A percentile compares a stretch with the other conserved stretches of the same genome.
phyloP scores from a whole-genome alignment of 2,329 filamentous ascomycete genomes.

The Exophiala calicioides region DNA sequence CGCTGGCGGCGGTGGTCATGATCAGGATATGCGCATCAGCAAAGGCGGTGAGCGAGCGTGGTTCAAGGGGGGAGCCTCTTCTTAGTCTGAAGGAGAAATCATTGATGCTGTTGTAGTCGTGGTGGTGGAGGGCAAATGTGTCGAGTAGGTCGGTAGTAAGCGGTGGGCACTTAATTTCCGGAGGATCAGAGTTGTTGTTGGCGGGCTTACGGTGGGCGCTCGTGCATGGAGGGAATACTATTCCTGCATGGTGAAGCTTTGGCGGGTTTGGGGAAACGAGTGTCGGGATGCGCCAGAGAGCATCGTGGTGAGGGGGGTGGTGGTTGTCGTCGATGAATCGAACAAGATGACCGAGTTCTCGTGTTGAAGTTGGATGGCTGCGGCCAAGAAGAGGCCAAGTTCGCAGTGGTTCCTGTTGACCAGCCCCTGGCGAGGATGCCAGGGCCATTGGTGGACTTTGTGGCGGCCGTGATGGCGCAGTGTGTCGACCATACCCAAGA shows the following conservation, averaged over 20 bases:
- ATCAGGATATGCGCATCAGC: conserved; percentile 34
- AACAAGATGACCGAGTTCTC: conserved; percentile 33
- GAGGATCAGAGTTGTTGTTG: conserved; percentile 16
- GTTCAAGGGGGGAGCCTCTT: conserved; percentile 14
- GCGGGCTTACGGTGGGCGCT: conserved; percentile 6
- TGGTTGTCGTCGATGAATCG: conserved; percentile 48
- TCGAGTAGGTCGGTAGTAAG: conserved; percentile 11
- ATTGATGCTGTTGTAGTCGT: conserved; percentile 15
- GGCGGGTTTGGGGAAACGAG: conserved; percentile 17
- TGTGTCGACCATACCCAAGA: conserved; percentile 15
- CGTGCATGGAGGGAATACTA: conserved; percentile 11
- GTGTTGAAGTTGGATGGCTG: conserved; percentile 21
- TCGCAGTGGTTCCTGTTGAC: conserved; percentile 17
- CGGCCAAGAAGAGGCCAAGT: conserved; percentile 24
- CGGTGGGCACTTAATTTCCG: conserved; percentile 25
- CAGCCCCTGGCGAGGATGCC: conserved; percentile 23
- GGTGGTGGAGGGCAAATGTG: conserved; percentile 11
- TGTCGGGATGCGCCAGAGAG: conserved; percentile 20
- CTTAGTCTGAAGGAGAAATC: conserved; percentile 15
- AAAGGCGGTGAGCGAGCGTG: conserved; percentile 19
- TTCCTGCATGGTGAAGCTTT: conserved; percentile 10
- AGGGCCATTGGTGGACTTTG: conserved; percentile 16
- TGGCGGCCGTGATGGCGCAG: conserved; percentile 17
- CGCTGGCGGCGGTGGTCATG: conserved; percentile 45
- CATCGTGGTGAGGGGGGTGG: conserved; percentile 37